phyloP scores from a whole-genome alignment of 2,329 filamentous ascomycete genomes.

The Nigrospora osmanthi region DNA sequence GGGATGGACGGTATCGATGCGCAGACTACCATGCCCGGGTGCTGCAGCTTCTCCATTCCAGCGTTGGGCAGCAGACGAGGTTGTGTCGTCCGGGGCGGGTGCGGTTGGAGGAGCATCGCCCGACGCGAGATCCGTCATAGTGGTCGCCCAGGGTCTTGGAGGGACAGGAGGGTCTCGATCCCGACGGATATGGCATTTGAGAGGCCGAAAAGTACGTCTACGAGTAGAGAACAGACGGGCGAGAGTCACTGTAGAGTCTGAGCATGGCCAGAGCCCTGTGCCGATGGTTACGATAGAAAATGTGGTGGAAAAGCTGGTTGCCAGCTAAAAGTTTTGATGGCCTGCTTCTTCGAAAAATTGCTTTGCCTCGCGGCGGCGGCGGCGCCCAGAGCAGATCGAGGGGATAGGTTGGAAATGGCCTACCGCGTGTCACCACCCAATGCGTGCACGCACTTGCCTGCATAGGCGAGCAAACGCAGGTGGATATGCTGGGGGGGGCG shows the following conservation, averaged over 20 bases:
- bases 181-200: slow-evolving; percentile 53
- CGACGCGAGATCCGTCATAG: slow-evolving; percentile 56
- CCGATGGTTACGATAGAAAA: slow-evolving; percentile 36
- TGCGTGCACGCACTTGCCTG: too few species aligned
- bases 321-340: slow-evolving; percentile 35
- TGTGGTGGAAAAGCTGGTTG: slow-evolving; percentile 31
- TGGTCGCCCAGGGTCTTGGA: slow-evolving; percentile 30
- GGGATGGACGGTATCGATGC: background rate
- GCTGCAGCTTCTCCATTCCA: background rate
- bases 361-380: too few species aligned
- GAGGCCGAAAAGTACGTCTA: slow-evolving; percentile 47
- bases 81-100: background rate
- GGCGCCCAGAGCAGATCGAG: too few species aligned
- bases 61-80: background rate
- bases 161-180: slow-evolving; percentile 40
- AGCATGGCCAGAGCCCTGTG: slow-evolving; percentile 44
- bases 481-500: background rate
- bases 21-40: background rate
- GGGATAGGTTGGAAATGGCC: too few species aligned
- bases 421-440: too few species aligned
- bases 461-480: background rate
- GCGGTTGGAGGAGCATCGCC: slow-evolving; percentile 27
- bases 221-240: slow-evolving; percentile 31
- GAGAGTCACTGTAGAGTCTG: slow-evolving; percentile 41
- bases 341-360: background rate